Percentiles rank a stretch among this genome's conserved stretches.
Conservation (phyloP, 768 basidiomycete species). For the Cyathus striatus region DNA sequence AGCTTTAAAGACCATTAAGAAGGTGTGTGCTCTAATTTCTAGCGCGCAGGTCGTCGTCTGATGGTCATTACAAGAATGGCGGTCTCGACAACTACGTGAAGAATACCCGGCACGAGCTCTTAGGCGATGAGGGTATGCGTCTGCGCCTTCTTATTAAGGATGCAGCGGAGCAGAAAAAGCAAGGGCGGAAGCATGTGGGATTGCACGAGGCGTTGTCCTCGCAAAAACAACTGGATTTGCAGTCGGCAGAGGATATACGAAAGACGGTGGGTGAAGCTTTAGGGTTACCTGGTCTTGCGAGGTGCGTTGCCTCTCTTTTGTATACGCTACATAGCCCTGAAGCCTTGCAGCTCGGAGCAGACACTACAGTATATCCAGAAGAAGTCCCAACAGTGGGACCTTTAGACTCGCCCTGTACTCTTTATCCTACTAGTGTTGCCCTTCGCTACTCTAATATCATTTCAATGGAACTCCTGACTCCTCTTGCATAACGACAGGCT, state of each 20-base stretch:
- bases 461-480: no score
- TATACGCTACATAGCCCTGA: background rate
- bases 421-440: no score
- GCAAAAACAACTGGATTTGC: slow-evolving; percentile 7
- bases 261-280: slow-evolving; percentile 20
- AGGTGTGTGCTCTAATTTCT: slow-evolving; percentile 39
- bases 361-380: slow-evolving; percentile 17
- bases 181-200: background rate
- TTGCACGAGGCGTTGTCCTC: background rate
- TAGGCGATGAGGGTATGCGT: slow-evolving; percentile 43
- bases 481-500: no score
- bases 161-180: slow-evolving; percentile 7
- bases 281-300: slow-evolving; percentile 17
- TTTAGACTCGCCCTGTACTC: no score
- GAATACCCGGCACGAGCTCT: slow-evolving; percentile 23
- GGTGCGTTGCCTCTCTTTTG: slow-evolving; percentile 10
- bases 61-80: slow-evolving; percentile 40
- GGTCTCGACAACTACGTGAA: slow-evolving; percentile 67
- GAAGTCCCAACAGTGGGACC: no score
- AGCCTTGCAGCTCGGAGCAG: slow-evolving; percentile 13
- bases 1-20: slow-evolving; percentile 78
- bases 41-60: background rate
- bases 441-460: no score
- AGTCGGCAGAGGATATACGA: slow-evolving; percentile 15
- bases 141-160: slow-evolving; percentile 35